Evolutionary conservation across 352 stramenopile species (phyloP), one percentile per base, ranked within the genome.

Genomic region (Globisporangium sylvaticum): DNA sequence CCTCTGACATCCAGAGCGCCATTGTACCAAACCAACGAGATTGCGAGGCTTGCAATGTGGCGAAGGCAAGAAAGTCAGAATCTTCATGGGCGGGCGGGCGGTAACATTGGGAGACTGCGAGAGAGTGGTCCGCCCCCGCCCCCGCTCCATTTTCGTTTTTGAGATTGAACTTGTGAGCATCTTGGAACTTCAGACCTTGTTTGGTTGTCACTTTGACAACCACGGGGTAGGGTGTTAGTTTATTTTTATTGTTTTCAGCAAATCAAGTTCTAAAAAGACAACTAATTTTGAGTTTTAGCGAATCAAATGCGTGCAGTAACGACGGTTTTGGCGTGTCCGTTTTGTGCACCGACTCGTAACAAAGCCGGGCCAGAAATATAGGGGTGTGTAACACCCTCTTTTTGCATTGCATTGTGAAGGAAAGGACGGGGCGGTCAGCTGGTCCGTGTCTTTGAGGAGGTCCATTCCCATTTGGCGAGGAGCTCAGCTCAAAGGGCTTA

Each of bases 261-360:
- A 46, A 46, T 46, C 4, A 42, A 3, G 15, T 42, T 4, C 12
- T 0, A 0, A 42, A 15, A 42, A 18, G 34, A 14, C 5, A 14
- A 1, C 20, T 46, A 0, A 5, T 7, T 15, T 15, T 20, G n/a
- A 46, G 0, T 46, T 20, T 15, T 5, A 20, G 9, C 37, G 10
- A 46, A 46, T 46, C 37, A 48, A 7, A n/a, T 3, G 6, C 39
- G 15, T 15, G 39, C 15, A 42, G 15, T 18, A 8, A 22, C 12
- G 18, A 22, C 15, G 39, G n/a, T 10, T n/a, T 25, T 10, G 3
- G 20, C 27, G 12, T 58, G 52, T 18, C 53, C 53, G 27, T 58
- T 58, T 58, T 54, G 24, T 10, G 58, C n/a, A 27, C 58, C 56
- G 58, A 64, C 34, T 64, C 1, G 58, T n/a, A 1, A 14, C 58